Base-by-base conservation (phyloP, 495 filamentous ascomycete genomes). In the Aspergillus saccharolyticus region DNA sequence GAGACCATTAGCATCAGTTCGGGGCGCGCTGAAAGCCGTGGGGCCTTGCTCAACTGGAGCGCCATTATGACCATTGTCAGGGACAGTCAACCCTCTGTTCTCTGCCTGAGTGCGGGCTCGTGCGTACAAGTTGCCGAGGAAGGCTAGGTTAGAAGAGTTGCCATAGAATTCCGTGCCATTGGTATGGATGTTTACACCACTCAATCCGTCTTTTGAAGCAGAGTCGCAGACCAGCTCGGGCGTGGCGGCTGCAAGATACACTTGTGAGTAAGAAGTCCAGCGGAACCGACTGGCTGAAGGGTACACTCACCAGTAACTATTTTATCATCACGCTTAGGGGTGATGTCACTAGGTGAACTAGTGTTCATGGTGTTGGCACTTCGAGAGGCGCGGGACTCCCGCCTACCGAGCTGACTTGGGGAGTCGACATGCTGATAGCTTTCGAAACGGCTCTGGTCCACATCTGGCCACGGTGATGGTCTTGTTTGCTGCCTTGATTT, bases 81-180 rank as follows among this genome's bases (percentile, higher is more conserved):
- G 16, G 16, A 19, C 42, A 56, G 58, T 30, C 1, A 25, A 47
- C 18, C 7, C 39, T 24, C 47, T 46, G 20, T 20, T 53, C n/a
- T 62, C 61, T 21, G 55, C 44, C 48, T 67, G 65, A n/a, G 56
- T 59, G 8, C 52, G 65, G 3, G 65, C 65, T 47, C 63, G 55
- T 10, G 57, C 58, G 22, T 64, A 67, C 6, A 64, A 52, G 30
- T 64, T 67, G 3, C 60, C 62, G 14, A 66, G 58, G 42, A 66
- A 66, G 8, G 64, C 64, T 15, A 66, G 30, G 39, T 67, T 67
- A 10, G 65, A 67, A 19, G 65, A 67, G 21, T 60, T 67, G 10
- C 65, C 65, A 44, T 67, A 67, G 52, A 67, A 67, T 45, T 67
- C 62, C 3, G 65, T 67, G n/a, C 65, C 65, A 33, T 64, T 67